Evolutionary conservation across 2,329 filamentous ascomycete species (phyloP).

Genomic region (Penicillium glabrum): DNA sequence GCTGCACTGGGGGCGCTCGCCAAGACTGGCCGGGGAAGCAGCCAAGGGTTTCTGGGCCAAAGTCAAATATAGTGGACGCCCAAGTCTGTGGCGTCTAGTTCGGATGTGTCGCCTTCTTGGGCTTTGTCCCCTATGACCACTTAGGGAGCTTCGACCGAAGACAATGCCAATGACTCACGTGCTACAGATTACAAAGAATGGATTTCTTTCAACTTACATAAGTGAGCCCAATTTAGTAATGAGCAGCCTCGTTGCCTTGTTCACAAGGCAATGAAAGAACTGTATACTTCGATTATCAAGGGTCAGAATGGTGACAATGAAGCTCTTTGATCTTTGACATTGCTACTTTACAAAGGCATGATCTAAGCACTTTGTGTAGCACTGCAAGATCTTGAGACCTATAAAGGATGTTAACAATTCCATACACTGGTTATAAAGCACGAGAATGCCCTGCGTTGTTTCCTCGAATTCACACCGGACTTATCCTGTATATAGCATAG

Average conservation of each 20-base stretch:
- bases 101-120: background rate
- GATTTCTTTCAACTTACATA: too few relatives aligned
- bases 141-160: too few relatives aligned
- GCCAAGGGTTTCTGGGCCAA: background rate
- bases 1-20: conserved; percentile 12
- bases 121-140: background rate
- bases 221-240: background rate
- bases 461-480: background rate
- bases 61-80: background rate
- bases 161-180: too few relatives aligned
- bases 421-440: background rate
- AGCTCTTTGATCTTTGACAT: background rate
- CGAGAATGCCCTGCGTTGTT: background rate
- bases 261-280: too few relatives aligned
- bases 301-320: background rate
- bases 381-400: background rate
- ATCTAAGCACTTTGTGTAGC: background rate
- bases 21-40: conserved; percentile 3
- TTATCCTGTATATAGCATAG: background rate
- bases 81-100: background rate
- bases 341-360: background rate
- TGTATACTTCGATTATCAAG: too few relatives aligned
- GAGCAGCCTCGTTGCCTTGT: background rate
- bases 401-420: background rate
- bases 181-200: too few relatives aligned